A percentile compares a stretch with the other conserved stretches of the same genome.
These are phyloP conservation scores for Phytophthora multivora DNA, from an alignment of 352 stramenopile genomes.

Conservation along the genomic window DNA sequence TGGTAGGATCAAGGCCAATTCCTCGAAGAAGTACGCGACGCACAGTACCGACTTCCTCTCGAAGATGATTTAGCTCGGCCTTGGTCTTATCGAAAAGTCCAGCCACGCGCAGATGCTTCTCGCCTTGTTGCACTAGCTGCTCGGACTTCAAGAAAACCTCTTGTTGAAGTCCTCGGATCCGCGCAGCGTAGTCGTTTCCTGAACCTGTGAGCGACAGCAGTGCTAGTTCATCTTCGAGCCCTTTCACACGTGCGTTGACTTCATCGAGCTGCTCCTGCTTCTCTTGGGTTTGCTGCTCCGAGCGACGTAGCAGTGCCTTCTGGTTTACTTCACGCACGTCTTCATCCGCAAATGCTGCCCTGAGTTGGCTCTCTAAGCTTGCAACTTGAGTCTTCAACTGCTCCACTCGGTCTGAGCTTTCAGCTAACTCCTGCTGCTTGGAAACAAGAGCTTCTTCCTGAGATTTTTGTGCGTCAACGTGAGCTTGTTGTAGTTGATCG, in stretches of 20 bases:
- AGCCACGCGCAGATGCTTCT: conserved; percentile 65
- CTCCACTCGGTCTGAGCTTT: conserved; percentile 20
- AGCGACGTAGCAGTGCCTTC: conserved; percentile 37
- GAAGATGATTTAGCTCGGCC: conserved; percentile 44
- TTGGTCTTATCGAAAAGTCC: conserved; percentile 52
- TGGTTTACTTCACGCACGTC: conserved; percentile 44
- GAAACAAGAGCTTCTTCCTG: conserved; percentile 27
- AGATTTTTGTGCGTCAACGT: conserved; percentile 18
- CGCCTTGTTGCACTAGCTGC: conserved; percentile 74
- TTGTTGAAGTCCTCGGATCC: conserved; percentile 62
- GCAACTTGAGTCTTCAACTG: conserved; percentile 37
- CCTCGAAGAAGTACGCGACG: conserved; percentile 55
- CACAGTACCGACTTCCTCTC: conserved; percentile 58
- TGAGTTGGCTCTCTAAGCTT: conserved; percentile 25
- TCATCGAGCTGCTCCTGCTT: conserved; percentile 41
- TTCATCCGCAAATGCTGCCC: conserved; percentile 29
- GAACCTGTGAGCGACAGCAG: conserved; percentile 40
- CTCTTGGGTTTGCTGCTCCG: conserved; percentile 42
- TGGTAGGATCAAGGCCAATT: conserved; percentile 47
- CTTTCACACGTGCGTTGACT: conserved; percentile 41
- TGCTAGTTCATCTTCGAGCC: conserved; percentile 59
- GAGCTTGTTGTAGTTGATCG: conserved; percentile 34
- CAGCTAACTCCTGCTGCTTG: conserved; percentile 35
- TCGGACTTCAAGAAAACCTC: conserved; percentile 76
- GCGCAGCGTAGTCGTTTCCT: conserved; percentile 30